These are phyloP conservation scores for Emericellopsis cladophorae DNA, from an alignment of 2,329 filamentous ascomycete genomes.

Conservation along the genomic window DNA sequence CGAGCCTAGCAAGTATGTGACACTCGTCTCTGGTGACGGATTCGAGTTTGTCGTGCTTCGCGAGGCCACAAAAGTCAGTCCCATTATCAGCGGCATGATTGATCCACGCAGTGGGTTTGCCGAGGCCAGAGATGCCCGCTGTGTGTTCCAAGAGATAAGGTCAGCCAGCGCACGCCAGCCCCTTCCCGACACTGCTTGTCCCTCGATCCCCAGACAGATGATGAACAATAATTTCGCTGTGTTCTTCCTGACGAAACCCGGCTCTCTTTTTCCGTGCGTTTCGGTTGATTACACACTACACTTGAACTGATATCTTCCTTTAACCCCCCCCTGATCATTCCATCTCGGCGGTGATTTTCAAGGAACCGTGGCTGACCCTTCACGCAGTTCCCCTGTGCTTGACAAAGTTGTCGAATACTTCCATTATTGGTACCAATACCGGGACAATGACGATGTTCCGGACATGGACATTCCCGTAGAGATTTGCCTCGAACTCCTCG, in stretches of 20 bases:
- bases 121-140: conserved; percentile 52
- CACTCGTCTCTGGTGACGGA: conserved; percentile 62
- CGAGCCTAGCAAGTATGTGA: conserved; percentile 53
- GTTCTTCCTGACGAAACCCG: conserved; percentile 34
- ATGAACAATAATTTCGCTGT: conserved; percentile 24
- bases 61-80: conserved; percentile 56
- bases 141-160: conserved; percentile 62
- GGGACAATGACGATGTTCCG: conserved; percentile 57
- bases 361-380: neutral
- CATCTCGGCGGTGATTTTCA: no score
- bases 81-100: conserved; percentile 63
- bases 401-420: conserved; percentile 78
- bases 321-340: conserved; percentile 2
- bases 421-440: conserved; percentile 68
- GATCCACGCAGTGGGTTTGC: conserved; percentile 55
- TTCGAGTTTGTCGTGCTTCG: conserved; percentile 67
- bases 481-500: conserved; percentile 63
- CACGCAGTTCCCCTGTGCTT: conserved; percentile 33
- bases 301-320: conserved; percentile 43
- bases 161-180: conserved; percentile 27
- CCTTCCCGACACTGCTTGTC: conserved; percentile 2
- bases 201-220: conserved; percentile 14
- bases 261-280: conserved; percentile 17
- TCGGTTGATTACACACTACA: conserved; percentile 44
- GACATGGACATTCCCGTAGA: conserved; percentile 75